These are phyloP conservation scores for Spathaspora arborariae DNA, from an alignment of 805 yeast genomes.

Conservation along the genomic window DNA sequence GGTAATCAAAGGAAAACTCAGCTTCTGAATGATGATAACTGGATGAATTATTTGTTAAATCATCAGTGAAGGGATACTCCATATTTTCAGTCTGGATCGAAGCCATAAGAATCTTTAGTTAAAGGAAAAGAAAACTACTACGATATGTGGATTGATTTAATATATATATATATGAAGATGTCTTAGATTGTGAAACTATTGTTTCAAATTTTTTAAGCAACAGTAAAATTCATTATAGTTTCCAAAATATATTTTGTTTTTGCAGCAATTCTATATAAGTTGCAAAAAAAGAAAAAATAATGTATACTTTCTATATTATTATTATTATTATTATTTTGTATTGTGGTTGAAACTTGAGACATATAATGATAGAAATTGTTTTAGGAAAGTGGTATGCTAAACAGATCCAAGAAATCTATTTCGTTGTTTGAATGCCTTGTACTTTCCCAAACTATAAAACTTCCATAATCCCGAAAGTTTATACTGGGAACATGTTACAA, in stretches of 20 bases:
- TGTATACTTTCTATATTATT: too few species aligned
- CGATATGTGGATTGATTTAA: background rate
- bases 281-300: background rate
- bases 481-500: background rate
- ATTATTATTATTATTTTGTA: background rate
- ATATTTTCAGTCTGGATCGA: background rate
- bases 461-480: background rate
- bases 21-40: background rate
- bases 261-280: background rate
- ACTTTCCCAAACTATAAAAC: background rate
- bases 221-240: background rate
- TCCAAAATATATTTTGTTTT: background rate
- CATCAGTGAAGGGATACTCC: background rate
- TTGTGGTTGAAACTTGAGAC: background rate
- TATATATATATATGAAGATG: background rate
- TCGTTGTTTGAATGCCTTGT: background rate
- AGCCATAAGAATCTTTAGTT: background rate
- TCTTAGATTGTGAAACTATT: background rate
- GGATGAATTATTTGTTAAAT: background rate
- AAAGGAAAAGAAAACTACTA: background rate
- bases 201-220: background rate
- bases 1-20: background rate
- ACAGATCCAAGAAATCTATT: background rate
- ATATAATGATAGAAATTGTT: background rate
- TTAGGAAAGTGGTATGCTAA: background rate